These are phyloP conservation scores for Trichoderma sp. DNA, from an alignment of 2,329 filamentous ascomycete genomes.

Conservation along the genomic window DNA sequence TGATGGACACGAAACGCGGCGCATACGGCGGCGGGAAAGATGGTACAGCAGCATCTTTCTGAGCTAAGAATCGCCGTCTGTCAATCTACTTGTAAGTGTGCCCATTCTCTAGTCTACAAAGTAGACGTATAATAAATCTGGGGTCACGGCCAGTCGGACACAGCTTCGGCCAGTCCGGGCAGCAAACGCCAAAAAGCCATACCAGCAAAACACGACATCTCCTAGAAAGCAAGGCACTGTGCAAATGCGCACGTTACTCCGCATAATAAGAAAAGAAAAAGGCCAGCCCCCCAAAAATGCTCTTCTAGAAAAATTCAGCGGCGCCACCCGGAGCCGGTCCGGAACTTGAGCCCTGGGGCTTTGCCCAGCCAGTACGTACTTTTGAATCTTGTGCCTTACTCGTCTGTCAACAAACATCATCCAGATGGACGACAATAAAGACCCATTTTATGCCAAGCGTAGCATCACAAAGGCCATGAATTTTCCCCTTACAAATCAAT, in stretches of 20 bases:
- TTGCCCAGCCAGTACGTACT: background rate
- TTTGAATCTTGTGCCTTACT: background rate
- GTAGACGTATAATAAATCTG: background rate
- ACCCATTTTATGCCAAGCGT: background rate
- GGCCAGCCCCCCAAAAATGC: background rate
- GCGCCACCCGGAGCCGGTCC: slow-evolving; percentile 9
- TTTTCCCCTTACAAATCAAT: background rate
- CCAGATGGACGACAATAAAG: background rate
- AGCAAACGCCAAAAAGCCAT: background rate
- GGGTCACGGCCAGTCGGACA: slow-evolving; percentile 12
- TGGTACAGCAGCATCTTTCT: background rate
- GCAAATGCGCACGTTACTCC: background rate
- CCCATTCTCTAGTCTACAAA: background rate
- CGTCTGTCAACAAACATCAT: background rate
- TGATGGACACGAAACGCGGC: background rate
- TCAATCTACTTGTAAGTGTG: background rate
- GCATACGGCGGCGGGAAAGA: background rate
- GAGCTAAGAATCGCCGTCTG: background rate
- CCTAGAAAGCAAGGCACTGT: background rate
- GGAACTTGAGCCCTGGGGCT: background rate
- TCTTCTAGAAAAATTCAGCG: slow-evolving; percentile 10
- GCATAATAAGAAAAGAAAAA: background rate
- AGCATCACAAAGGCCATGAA: background rate
- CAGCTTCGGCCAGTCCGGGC: slow-evolving; percentile 12
- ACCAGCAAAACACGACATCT: background rate